phyloP scores from a whole-genome alignment of 495 filamentous ascomycete species.

The Pseudomonodictys pantanalensis region DNA sequence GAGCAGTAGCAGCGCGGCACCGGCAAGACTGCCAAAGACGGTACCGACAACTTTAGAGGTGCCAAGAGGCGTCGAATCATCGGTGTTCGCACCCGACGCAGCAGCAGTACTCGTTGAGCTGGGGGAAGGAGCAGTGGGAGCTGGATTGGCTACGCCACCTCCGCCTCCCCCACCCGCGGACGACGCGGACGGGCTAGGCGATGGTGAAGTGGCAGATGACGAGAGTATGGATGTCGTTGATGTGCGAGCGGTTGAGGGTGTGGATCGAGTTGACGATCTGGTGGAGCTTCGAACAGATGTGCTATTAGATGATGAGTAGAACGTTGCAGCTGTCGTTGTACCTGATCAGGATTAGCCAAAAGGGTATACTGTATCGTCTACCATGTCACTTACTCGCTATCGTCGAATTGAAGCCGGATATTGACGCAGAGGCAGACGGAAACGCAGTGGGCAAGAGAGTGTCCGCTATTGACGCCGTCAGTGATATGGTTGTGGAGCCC shows the following conservation, averaged over 20 bases:
- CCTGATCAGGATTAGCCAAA: not conserved
- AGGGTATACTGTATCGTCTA: not conserved
- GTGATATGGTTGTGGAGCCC: not conserved
- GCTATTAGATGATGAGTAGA: constrained; percentile 1
- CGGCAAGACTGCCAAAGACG: constrained; percentile 33
- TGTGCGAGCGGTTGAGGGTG: not conserved
- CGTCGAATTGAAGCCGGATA: constrained; percentile 3
- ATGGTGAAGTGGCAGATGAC: not conserved
- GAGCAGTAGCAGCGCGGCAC: constrained; percentile 23
- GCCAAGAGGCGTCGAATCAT: constrained; percentile 3
- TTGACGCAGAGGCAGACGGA: not conserved
- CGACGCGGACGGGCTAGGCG: not conserved
- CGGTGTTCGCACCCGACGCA: not conserved
- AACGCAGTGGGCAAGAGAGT: not conserved
- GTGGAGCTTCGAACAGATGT: constrained; percentile 5
- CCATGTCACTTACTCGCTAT: constrained; percentile 1
- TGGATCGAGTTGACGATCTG: not conserved
- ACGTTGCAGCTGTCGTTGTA: not conserved
- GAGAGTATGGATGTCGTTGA: not conserved
- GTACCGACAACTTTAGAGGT: constrained; percentile 31
- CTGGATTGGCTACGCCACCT: not conserved
- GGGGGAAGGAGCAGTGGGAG: not conserved
- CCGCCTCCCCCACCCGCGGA: not conserved
- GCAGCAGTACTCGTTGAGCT: constrained; percentile 1
- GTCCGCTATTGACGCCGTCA: not conserved